Conservation (phyloP, 2,329 filamentous ascomycete genomes). For the Curvularia sp. region DNA sequence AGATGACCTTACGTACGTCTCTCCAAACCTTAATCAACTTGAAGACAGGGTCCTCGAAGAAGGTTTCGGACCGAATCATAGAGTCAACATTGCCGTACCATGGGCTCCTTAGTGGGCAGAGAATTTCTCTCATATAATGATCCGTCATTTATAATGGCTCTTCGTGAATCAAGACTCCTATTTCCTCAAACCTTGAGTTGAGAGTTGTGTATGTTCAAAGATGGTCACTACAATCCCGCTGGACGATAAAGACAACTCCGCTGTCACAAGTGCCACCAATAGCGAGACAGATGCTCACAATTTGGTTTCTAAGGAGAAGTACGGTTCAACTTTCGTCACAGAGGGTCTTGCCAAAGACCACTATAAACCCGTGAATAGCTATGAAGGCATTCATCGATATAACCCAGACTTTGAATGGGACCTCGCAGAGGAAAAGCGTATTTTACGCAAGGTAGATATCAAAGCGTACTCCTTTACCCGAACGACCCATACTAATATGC, state of each 20-base stretch:
- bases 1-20: not conserved
- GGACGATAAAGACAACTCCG: constrained; percentile 29
- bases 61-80: too few species aligned
- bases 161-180: too few species aligned
- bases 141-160: too few species aligned
- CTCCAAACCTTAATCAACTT: not conserved
- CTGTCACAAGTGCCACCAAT: constrained; percentile 28
- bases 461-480: not conserved
- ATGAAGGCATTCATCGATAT: constrained; percentile 66
- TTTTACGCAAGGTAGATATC: constrained; percentile 62
- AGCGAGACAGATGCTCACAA: constrained; percentile 26
- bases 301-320: not conserved
- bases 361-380: constrained; percentile 62
- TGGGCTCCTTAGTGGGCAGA: too few species aligned
- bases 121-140: too few species aligned
- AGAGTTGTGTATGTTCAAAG: too few species aligned
- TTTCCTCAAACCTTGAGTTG: too few species aligned
- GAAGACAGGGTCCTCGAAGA: too few species aligned
- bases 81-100: too few species aligned
- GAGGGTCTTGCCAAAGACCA: constrained; percentile 45
- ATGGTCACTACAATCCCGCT: too few species aligned
- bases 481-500: not conserved
- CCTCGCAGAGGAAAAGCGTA: constrained; percentile 61
- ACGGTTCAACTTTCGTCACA: constrained; percentile 46
- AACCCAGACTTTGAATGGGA: constrained; percentile 66